Evolutionary conservation across 257 asterid species (phyloP).

Genomic region (Solanum dulcamara): DNA sequence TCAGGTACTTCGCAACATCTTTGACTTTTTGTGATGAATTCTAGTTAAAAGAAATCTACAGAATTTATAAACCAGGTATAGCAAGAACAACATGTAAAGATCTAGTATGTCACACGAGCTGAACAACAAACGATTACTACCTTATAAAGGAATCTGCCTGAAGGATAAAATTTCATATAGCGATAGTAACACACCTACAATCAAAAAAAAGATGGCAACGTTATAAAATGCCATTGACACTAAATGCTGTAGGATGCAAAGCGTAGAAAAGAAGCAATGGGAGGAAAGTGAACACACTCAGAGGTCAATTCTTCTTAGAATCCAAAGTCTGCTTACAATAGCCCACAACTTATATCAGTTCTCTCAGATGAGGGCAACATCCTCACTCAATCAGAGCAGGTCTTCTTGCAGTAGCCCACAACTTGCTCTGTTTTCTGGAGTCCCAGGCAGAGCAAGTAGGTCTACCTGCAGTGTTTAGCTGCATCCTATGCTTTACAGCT

Average conservation of each 20-base stretch:
- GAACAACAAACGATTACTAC: conserved; percentile 21
- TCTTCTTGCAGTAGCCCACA: background rate
- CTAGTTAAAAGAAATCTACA: conserved; percentile 19
- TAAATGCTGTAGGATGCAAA: background rate
- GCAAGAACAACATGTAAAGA: background rate
- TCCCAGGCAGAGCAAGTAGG: background rate
- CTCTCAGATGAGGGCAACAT: background rate
- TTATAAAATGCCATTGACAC: background rate
- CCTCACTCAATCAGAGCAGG: background rate
- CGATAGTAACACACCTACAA: conserved; percentile 93
- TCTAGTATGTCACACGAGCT: background rate
- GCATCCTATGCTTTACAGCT: background rate
- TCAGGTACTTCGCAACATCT: conserved; percentile 81
- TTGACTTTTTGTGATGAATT: conserved; percentile 79
- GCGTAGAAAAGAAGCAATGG: background rate
- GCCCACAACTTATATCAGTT: background rate
- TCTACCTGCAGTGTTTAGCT: background rate
- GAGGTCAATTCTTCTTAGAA: background rate
- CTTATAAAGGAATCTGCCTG: conserved; percentile 93
- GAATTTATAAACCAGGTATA: background rate
- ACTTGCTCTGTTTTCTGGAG: background rate
- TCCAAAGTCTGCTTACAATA: background rate
- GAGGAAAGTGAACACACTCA: background rate
- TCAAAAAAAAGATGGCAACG: background rate
- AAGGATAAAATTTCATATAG: conserved; percentile 83